Base-by-base conservation (phyloP, 2,329 filamentous ascomycete species). In the Beauveria caledonica region DNA sequence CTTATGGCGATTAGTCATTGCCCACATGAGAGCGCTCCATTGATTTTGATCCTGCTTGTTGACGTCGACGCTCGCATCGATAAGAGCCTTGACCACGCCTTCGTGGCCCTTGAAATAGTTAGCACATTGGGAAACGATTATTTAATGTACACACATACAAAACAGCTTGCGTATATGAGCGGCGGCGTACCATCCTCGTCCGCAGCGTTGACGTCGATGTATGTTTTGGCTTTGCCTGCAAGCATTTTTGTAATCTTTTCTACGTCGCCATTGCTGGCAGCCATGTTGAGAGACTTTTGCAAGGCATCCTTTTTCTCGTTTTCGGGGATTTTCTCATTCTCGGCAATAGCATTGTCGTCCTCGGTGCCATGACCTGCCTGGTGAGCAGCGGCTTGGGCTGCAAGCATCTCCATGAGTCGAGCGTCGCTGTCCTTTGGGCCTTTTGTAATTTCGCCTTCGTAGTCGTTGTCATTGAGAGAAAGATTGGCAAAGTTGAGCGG, bases 1-100 rank as follows among this genome's bases (percentile, higher is more conserved):
- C 75, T 97, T 97, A 75, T 99, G 94, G 61, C 92, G 81, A 73
- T 99, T 99, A 60, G 94, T 99, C 90, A 97, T 97, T 54, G 94
- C 93, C 94, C 94, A 99, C 92, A 99, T 99, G 63, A 99, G 80
- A 15, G 94, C 90, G 68, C 90, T 97, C 94, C 94, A 99, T 70
- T 95, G 88, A 71, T 97, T 97, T 64, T 88, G 89, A 71, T 99
- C 94, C 74, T 97, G 93, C 68, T 88, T 88, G 75, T 99, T 92
- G 57, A 97, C 92, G 68, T 91, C 84, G 44, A 88, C 93, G 25
- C 93, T 92, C 10, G 91, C 90, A 62, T 91, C 84, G 57, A 99
- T 84, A 56, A 99, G 82, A 42, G 88, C 85, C 62, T 88, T 83
- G 25, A 97, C 94, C 4, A 96, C 92, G 51, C 87, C 83, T 73